Evolutionary conservation across 441 rosid genomes (phyloP).

Genomic region (Arabidopsis lyrata): DNA sequence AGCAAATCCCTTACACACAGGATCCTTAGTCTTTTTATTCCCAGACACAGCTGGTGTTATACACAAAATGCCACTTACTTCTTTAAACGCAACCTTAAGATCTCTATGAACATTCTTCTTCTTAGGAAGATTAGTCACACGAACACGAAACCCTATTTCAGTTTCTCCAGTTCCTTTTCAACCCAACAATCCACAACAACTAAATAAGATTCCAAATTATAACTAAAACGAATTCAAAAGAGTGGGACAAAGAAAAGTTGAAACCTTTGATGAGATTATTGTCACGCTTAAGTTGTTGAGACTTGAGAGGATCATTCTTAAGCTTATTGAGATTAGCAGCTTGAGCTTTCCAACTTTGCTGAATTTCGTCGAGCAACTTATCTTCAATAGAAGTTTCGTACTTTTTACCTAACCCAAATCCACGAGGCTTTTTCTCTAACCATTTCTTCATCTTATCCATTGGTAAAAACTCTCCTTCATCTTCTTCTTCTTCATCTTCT

Average conservation of each 20-base stretch:
- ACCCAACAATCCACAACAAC: neutral
- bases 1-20: slow-evolving; percentile 82
- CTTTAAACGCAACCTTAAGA: slow-evolving; percentile 72
- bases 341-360: slow-evolving; percentile 70
- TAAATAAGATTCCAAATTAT: slow-evolving; percentile 13
- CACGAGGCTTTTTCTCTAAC: slow-evolving; percentile 73
- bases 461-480: slow-evolving; percentile 55
- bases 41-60: slow-evolving; percentile 78
- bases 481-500: slow-evolving; percentile 53
- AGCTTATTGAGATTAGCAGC: slow-evolving; percentile 68
- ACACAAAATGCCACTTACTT: slow-evolving; percentile 59
- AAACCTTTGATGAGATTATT: slow-evolving; percentile 54
- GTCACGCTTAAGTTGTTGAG: slow-evolving; percentile 44
- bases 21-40: slow-evolving; percentile 88
- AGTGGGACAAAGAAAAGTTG: neutral
- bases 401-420: slow-evolving; percentile 77
- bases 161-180: slow-evolving; percentile 53
- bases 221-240: neutral
- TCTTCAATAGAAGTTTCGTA: slow-evolving; percentile 79
- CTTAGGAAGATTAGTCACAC: slow-evolving; percentile 77
- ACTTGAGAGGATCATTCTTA: slow-evolving; percentile 54
- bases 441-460: slow-evolving; percentile 67
- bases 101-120: slow-evolving; percentile 89
- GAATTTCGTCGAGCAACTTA: slow-evolving; percentile 76
- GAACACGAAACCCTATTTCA: slow-evolving; percentile 62